Evolutionary conservation across 2,329 filamentous ascomycete species (phyloP).

Genomic region (Monilinia fructicola): DNA sequence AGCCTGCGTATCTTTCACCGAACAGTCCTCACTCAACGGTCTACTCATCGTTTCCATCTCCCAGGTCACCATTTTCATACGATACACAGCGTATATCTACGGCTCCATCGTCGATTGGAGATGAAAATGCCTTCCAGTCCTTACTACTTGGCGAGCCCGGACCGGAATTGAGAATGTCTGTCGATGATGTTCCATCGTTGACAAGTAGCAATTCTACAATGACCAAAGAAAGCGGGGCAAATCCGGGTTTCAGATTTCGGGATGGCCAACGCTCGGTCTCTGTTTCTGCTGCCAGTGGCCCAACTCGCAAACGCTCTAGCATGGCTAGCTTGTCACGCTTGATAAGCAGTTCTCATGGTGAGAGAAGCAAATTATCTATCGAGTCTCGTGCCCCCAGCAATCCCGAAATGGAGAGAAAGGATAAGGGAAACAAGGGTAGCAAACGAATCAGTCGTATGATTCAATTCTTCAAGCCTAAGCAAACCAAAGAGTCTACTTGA

Average conservation of each 20-base stretch:
- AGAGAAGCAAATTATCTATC: constrained; percentile 72
- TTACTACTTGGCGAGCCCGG: constrained; percentile 71
- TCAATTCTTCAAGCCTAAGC: constrained; percentile 68
- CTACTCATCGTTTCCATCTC: constrained; percentile 58
- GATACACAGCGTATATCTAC: constrained; percentile 73
- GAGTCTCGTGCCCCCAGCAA: constrained; percentile 54
- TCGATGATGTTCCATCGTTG: constrained; percentile 71
- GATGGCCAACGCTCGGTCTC: constrained; percentile 62
- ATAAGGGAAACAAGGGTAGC: constrained; percentile 63
- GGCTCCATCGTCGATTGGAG: constrained; percentile 69
- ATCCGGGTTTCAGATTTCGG: constrained; percentile 49
- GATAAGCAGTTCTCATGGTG: constrained; percentile 71
- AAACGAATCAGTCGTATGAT: constrained; percentile 73
- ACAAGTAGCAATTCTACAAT: constrained; percentile 77
- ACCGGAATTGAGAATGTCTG: constrained; percentile 68
- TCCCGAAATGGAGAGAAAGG: constrained; percentile 43
- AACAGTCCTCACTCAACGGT: constrained; percentile 65
- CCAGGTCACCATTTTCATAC: constrained; percentile 66
- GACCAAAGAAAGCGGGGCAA: constrained; percentile 62
- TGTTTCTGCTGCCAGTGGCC: constrained; percentile 58
- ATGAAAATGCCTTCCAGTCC: constrained; percentile 70
- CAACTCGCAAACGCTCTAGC: constrained; percentile 68
- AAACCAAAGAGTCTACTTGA: constrained; percentile 23
- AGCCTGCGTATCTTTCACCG: constrained; percentile 48
- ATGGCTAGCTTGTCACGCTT: constrained; percentile 74